Base-by-base conservation (phyloP, 345 rosid genomes). In the Moricandia moricandioides region DNA sequence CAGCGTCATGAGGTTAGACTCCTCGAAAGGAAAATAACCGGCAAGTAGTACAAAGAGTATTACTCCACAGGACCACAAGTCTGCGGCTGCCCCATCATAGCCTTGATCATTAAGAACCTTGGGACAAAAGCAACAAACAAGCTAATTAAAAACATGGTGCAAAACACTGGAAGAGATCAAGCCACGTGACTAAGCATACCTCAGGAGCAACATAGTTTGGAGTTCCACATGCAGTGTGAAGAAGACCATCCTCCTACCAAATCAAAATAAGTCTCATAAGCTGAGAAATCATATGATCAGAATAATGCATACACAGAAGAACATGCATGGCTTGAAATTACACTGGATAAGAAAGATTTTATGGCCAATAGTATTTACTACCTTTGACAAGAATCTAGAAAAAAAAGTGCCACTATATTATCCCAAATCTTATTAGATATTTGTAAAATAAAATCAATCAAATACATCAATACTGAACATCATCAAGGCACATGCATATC, bases 161-260 rank as follows among this genome's bases (percentile, higher is more conserved):
- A 70, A 67, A 30, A 21, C 58, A 37, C n/a, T 67, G 40, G 52
- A 70, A 68, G 40, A 18, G 65, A 79, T n/a, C n/a, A n/a, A 71
- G 60, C 70, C 62, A 62, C 63, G 40, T 71, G 56, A 57, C 62
- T 60, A 49, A 63, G 43, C 88, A 70, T 81, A 92, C 99, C 99
- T 95, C 99, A 2, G 99, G 99, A 75, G 99, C 98, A 83, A 90
- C 98, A 84, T 95, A 95, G 75, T 95, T 95, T 79, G 99, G 99
- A 3, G 99, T 95, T 72, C 99, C 99, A 65, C 99, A 95, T n/a
- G 99, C 89, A 66, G 99, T 92, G 81, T 95, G 97, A 79, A 95
- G 98, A 65, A 95, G 84, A 35, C 98, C 99, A 82, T 95, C 99
- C 9, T 85, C 99, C 99, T 95, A 67, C 24, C 69, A 75, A 74